Evolutionary conservation across 768 basidiomycete species (phyloP), one percentile per base, ranked within the genome.

Genomic region (Collybiopsis confluens): DNA sequence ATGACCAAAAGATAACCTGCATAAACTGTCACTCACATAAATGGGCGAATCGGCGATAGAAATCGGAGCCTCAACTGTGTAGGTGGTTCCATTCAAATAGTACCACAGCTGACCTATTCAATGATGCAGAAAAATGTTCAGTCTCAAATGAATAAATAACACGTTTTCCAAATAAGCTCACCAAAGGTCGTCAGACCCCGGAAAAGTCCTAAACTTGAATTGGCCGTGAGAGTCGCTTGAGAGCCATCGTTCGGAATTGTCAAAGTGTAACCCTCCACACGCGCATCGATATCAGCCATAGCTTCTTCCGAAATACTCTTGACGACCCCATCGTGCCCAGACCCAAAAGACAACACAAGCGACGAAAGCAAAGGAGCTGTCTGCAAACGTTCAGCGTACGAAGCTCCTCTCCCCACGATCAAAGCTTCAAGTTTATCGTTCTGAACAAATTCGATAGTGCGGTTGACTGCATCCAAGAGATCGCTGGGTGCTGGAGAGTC

Each of bases 171-270:
- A n/a, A n/a, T n/a, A n/a, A 33, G 30, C 30, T 33, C 30, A 33
- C 30, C 70, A 66, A 92, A 92, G 1, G 88, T 91, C 21, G 85
- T 84, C 57, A 92, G 66, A 3, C 89, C 90, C 52, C 89, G 70
- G 55, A 83, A 76, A 23, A 90, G 65, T 0, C 89, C 89, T 45
- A 90, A 66, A 0, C 83, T 80, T 46, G 84, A 81, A 58, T 79
- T 82, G 8, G 88, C 85, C 0, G 65, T 72, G 41, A 91, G 65
- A 0, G 64, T 73, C 11, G 85, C 87, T 16, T 67, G 61, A 1
- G 71, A 69, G 15, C 84, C 85, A 59, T 81, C 73, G 20, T 64
- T 59, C 1, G 85, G 84, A n/a, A 90, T 68, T 16, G 56, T 68
- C 33, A 91, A 68, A 2, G 70, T 71, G 64, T 90, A 90, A 2